Evolutionary conservation across 768 basidiomycete genomes (phyloP).

Genomic region (Tricholoma matsutake): DNA sequence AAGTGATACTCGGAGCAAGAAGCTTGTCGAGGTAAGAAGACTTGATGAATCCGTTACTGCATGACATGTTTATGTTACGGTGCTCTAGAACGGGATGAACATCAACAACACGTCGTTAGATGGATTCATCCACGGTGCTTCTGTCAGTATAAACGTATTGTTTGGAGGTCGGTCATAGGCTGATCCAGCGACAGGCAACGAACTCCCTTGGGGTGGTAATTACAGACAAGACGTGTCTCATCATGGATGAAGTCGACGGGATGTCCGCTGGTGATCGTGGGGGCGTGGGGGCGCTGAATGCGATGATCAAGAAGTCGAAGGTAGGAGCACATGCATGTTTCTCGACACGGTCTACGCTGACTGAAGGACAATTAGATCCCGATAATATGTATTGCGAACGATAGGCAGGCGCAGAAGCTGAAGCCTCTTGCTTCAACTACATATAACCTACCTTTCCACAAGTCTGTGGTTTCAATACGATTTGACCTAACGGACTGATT

Average conservation of each 20-base stretch:
- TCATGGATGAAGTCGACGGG: slow-evolving; percentile 99
- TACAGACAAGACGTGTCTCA: slow-evolving; percentile 80
- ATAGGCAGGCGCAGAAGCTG: slow-evolving; percentile 81
- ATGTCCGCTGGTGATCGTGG: slow-evolving; percentile 98
- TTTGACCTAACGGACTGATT: background rate
- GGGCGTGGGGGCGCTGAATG: slow-evolving; percentile 91
- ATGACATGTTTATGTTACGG: background rate
- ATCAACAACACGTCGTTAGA: slow-evolving; percentile 87
- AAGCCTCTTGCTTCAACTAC: slow-evolving; percentile 78
- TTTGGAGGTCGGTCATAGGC: background rate
- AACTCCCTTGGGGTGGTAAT: slow-evolving; percentile 72
- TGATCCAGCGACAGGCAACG: slow-evolving; percentile 37
- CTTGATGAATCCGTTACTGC: background rate
- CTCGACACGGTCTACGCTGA: background rate
- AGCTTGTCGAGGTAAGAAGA: slow-evolving; percentile 79
- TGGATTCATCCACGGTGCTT: slow-evolving; percentile 68
- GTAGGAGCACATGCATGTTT: slow-evolving; percentile 38
- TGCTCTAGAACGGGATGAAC: slow-evolving; percentile 76
- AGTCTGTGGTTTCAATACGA: slow-evolving; percentile 42
- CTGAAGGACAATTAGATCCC: slow-evolving; percentile 61
- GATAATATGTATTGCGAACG: slow-evolving; percentile 97
- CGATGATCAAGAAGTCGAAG: slow-evolving; percentile 90
- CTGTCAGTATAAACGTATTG: slow-evolving; percentile 32
- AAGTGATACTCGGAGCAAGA: slow-evolving; percentile 93
- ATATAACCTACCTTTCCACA: slow-evolving; percentile 72